These are phyloP conservation scores for Delphinella strobiligena DNA, from an alignment of 2,329 filamentous ascomycete genomes.

Conservation along the genomic window DNA sequence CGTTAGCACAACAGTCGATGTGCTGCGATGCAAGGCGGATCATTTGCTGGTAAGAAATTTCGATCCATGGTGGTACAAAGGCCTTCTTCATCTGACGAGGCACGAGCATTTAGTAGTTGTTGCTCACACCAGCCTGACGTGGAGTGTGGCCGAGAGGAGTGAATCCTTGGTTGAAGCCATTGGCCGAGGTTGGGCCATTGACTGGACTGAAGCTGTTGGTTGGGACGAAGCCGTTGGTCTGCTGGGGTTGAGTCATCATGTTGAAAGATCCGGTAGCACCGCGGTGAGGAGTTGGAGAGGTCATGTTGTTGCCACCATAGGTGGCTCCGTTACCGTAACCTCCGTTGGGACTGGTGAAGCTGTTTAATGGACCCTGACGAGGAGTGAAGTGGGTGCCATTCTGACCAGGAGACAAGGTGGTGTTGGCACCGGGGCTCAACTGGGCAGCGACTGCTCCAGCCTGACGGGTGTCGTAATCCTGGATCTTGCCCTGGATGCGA, in stretches of 20 bases:
- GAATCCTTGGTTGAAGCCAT: slow-evolving; percentile 5
- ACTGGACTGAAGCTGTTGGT: too few relatives aligned
- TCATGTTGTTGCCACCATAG: slow-evolving; percentile 3
- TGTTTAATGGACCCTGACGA: too few relatives aligned
- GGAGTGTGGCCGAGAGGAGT: slow-evolving; percentile 3
- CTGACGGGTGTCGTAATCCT: slow-evolving; percentile 34
- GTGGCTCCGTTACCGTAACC: background rate
- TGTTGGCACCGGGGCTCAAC: slow-evolving; percentile 5
- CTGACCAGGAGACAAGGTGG: background rate
- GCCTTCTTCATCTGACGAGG: background rate
- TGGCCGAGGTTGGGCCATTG: too few relatives aligned
- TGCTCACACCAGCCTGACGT: slow-evolving; percentile 3
- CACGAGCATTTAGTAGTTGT: slow-evolving; percentile 4
- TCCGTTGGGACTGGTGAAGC: slow-evolving; percentile 4
- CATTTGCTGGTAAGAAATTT: background rate
- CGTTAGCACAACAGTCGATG: slow-evolving; percentile 1
- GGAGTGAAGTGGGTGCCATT: background rate
- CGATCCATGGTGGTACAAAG: background rate
- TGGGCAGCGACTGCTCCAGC: slow-evolving; percentile 4
- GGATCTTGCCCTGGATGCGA: slow-evolving; percentile 82
- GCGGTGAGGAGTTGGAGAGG: slow-evolving; percentile 5
- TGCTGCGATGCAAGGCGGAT: background rate
- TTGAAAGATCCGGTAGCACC: slow-evolving; percentile 1
- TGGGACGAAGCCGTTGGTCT: slow-evolving; percentile 5
- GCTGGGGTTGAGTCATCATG: slow-evolving; percentile 7